These are phyloP conservation scores for Penicillium tannophilum DNA, from an alignment of 495 filamentous ascomycete species.

Conservation along the genomic window DNA sequence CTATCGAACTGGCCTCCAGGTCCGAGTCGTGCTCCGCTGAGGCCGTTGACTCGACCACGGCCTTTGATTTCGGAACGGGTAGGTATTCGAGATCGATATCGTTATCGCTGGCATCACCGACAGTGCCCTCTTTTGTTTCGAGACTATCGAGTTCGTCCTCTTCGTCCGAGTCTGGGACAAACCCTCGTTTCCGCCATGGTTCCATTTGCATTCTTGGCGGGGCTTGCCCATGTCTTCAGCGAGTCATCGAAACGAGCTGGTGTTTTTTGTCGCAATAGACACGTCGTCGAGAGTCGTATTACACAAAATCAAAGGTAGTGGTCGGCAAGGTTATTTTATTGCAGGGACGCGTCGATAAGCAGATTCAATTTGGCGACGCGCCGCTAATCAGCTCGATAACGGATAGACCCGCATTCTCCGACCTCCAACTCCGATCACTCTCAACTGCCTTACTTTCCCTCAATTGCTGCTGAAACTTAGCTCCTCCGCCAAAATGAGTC, in stretches of 20 bases:
- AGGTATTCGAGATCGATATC: constrained; percentile 24
- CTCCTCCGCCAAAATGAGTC: constrained; percentile 36
- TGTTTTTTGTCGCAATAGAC: background rate
- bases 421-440: constrained; percentile 15
- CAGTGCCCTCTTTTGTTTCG: constrained; percentile 22
- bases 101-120: constrained; percentile 9
- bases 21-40: background rate
- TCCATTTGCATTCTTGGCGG: constrained; percentile 53
- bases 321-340: background rate
- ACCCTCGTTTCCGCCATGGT: constrained; percentile 64
- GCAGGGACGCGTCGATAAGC: constrained; percentile 39
- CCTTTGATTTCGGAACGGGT: constrained; percentile 12
- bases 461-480: background rate
- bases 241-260: constrained; percentile 26
- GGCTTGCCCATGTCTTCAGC: constrained; percentile 45
- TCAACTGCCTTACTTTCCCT: background rate
- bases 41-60: background rate
- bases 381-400: constrained; percentile 25
- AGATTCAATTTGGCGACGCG: constrained; percentile 23
- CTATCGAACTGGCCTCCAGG: background rate
- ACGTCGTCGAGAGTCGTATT: background rate
- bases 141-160: constrained; percentile 54
- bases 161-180: constrained; percentile 64
- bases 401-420: constrained; percentile 20
- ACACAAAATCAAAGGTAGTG: background rate